phyloP scores from a whole-genome alignment of 2,329 filamentous ascomycete genomes.

The Alternaria arbusti region DNA sequence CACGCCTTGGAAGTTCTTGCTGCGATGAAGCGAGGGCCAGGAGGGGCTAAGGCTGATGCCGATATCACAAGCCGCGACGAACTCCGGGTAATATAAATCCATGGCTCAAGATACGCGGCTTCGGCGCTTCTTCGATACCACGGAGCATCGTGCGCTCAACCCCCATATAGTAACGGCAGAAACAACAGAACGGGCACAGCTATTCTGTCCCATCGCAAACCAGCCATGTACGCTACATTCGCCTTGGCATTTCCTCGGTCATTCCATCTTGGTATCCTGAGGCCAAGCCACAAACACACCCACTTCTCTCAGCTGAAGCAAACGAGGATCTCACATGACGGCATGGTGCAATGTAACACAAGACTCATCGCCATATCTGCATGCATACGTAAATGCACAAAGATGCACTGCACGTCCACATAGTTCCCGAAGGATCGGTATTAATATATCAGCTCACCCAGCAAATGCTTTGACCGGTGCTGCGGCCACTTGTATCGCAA shows the following conservation, averaged over 20 bases:
- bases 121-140: background rate
- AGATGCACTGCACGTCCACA: background rate
- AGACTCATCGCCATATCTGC: background rate
- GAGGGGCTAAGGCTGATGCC: background rate
- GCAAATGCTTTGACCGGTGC: background rate
- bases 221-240: background rate
- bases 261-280: background rate
- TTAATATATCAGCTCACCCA: background rate
- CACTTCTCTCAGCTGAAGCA: background rate
- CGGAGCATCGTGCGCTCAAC: background rate
- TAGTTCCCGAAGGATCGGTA: background rate
- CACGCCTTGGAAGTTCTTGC: background rate
- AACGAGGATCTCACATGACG: background rate
- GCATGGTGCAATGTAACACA: background rate
- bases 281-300: background rate
- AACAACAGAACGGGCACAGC: background rate
- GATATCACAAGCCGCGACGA: background rate
- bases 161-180: background rate
- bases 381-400: background rate
- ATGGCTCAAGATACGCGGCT: background rate
- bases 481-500: background rate
- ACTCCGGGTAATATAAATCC: background rate
- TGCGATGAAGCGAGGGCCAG: background rate
- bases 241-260: background rate
- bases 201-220: background rate